A percentile compares a stretch with the other conserved stretches of the same genome.
Evolutionary conservation across 169 alveolate genomes (phyloP).

Genomic region (Plasmodium relictum): DNA sequence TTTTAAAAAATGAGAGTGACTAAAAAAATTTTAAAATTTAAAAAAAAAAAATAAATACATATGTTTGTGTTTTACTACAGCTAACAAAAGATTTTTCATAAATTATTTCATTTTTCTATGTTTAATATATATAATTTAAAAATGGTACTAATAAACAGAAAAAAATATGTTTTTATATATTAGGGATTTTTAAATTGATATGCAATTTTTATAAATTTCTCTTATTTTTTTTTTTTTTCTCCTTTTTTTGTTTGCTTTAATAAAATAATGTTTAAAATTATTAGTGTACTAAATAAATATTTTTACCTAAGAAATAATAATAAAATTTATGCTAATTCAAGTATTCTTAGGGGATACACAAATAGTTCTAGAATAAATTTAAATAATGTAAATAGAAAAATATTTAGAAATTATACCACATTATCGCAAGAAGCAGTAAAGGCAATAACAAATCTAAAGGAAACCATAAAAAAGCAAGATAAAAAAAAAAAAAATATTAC

Average conservation of each 20-base stretch:
- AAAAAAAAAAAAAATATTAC: slow-evolving; percentile 75
- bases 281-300: slow-evolving; percentile 1
- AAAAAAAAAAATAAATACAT: no score
- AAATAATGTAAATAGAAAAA: slow-evolving; percentile 2
- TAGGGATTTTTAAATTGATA: no score
- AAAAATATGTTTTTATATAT: no score
- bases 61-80: no score
- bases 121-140: no score
- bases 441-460: slow-evolving; percentile 76
- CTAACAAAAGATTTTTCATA: no score
- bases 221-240: not conserved
- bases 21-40: no score
- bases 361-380: not conserved
- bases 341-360: not conserved
- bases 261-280: not conserved
- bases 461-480: slow-evolving; percentile 65
- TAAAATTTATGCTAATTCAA: not conserved
- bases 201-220: no score
- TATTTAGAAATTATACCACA: slow-evolving; percentile 31
- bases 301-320: not conserved
- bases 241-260: not conserved
- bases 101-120: no score
- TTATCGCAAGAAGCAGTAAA: slow-evolving; percentile 75
- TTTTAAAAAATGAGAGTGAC: no score
- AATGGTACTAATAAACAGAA: no score